Conservation (phyloP, 2,329 filamentous ascomycete species). For the Penicillium sumatraense region DNA sequence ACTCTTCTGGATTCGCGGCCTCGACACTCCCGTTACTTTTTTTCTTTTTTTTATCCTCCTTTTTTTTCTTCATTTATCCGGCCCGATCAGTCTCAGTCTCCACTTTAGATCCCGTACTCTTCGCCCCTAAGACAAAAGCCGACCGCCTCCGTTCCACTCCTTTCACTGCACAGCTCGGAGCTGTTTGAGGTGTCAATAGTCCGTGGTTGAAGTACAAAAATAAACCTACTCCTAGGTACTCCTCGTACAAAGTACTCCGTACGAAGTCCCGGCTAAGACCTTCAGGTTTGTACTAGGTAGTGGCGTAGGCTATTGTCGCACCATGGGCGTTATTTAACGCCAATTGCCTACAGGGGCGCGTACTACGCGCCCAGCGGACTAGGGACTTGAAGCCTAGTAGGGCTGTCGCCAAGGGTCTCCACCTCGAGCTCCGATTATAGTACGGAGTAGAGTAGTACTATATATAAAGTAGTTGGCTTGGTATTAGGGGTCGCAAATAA, state of each 20-base stretch:
- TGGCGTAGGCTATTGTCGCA: conserved; percentile 2
- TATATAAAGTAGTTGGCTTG: background rate
- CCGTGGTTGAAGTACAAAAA: too few relatives aligned
- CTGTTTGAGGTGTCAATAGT: background rate
- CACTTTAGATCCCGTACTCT: background rate
- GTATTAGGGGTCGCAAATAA: background rate
- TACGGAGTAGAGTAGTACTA: too few relatives aligned
- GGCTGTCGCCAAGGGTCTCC: background rate
- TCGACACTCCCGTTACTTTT: background rate
- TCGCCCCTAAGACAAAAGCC: background rate
- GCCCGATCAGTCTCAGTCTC: background rate
- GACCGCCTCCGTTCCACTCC: background rate
- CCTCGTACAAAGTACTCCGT: background rate
- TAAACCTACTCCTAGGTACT: background rate
- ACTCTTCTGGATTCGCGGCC: background rate
- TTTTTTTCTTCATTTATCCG: background rate
- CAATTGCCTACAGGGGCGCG: background rate
- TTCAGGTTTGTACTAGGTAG: too few relatives aligned
- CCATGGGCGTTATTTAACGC: conserved; percentile 1
- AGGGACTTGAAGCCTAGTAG: too few relatives aligned
- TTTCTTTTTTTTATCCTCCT: background rate
- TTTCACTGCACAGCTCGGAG: background rate
- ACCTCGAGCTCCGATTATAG: background rate
- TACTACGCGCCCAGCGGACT: too few relatives aligned
- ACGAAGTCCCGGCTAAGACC: too few relatives aligned